A percentile compares a stretch with the other conserved stretches of the same genome.
Evolutionary conservation across 169 alveolate genomes (phyloP).

Genomic region (Plasmodium cynomolgi): DNA sequence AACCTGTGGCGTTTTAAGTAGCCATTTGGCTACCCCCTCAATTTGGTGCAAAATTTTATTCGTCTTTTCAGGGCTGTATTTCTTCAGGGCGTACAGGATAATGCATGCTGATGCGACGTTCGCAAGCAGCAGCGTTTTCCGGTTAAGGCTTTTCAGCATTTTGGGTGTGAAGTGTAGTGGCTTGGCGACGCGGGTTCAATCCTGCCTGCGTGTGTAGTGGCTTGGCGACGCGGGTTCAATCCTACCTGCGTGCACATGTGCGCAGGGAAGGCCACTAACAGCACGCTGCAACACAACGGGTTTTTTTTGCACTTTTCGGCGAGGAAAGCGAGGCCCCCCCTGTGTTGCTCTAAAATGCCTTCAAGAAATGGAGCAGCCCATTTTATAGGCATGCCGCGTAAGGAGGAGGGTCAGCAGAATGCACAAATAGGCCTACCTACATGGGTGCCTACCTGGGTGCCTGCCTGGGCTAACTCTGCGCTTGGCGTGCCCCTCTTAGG

Average conservation of each 20-base stretch:
- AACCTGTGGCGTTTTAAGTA: background rate
- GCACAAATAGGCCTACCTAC: background rate
- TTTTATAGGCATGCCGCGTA: background rate
- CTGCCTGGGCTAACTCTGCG: background rate
- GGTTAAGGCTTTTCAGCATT: background rate
- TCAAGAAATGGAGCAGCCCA: background rate
- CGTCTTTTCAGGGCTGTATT: background rate
- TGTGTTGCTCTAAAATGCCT: background rate
- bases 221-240: background rate
- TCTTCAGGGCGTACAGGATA: background rate
- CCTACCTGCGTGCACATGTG: background rate
- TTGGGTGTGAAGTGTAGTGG: background rate
- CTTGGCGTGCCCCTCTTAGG: background rate
- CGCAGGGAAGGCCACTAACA: background rate
- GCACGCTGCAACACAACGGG: background rate
- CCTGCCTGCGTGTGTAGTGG: background rate
- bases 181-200: background rate
- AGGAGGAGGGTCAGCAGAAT: background rate
- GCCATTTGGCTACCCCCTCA: background rate
- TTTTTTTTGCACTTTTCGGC: background rate
- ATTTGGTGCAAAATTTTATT: background rate
- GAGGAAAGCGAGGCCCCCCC: background rate
- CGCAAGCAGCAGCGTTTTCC: background rate
- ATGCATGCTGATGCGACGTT: constrained; percentile 5
- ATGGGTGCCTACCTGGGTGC: background rate